A percentile compares a stretch with the other conserved stretches of the same genome.
Evolutionary conservation across 2,329 filamentous ascomycete species (phyloP).

Genomic region (Mycosphaerella arachidis): DNA sequence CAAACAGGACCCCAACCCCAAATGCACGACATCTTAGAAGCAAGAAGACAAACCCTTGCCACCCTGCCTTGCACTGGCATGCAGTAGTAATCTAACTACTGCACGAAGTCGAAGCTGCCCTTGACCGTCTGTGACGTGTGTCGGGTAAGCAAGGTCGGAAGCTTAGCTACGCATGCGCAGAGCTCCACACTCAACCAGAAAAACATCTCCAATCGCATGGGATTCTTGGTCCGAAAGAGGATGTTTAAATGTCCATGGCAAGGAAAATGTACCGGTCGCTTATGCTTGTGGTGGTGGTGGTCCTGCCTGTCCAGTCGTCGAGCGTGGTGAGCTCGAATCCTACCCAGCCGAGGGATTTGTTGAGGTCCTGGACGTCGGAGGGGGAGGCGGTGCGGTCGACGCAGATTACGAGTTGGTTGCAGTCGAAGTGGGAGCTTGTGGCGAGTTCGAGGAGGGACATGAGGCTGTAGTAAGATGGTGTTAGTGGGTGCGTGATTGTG

Average conservation of each 20-base stretch:
- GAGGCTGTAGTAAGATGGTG: slow-evolving; percentile 51
- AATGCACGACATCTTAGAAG: neutral
- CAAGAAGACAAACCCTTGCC: neutral
- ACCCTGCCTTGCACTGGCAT: neutral
- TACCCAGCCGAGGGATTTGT: slow-evolving; percentile 86
- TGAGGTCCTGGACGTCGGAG: slow-evolving; percentile 59
- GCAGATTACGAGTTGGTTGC: slow-evolving; percentile 73
- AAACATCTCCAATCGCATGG: neutral
- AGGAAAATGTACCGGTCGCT: slow-evolving; percentile 82
- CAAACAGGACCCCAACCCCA: neutral
- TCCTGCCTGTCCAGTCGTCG: slow-evolving; percentile 60
- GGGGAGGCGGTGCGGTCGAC: slow-evolving; percentile 69
- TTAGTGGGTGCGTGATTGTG: slow-evolving; percentile 9
- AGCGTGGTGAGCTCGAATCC: slow-evolving; percentile 81
- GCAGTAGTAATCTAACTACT: neutral
- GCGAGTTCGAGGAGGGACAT: slow-evolving; percentile 89
- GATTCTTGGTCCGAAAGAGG: neutral
- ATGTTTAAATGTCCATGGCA: slow-evolving; percentile 73
- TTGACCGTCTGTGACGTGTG: neutral
- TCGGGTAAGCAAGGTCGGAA: slow-evolving; percentile 4
- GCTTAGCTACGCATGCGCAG: neutral
- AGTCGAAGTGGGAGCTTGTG: slow-evolving; percentile 65
- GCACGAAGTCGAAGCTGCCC: neutral
- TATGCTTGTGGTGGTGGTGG: slow-evolving; percentile 53
- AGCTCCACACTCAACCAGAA: neutral